Evolutionary conservation across 306 rosid genomes (phyloP).

Genomic region (Malus sieversii): DNA sequence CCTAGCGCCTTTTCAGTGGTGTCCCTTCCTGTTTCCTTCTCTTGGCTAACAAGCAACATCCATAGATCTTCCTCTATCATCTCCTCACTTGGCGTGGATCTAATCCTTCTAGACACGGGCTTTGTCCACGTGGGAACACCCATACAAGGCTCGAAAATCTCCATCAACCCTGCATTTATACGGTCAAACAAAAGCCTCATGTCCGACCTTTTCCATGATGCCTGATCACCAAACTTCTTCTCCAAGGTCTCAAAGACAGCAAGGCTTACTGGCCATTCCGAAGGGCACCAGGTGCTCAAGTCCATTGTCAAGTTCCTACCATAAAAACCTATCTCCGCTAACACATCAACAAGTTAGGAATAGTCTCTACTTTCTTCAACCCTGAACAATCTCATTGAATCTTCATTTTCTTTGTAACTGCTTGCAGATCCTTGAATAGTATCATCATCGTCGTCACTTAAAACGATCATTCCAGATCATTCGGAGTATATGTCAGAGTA

Average conservation of each 20-base stretch:
- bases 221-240: constrained; percentile 71
- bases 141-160: constrained; percentile 45
- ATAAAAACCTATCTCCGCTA: constrained; percentile 45
- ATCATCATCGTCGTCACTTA: constrained; percentile 84
- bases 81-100: constrained; percentile 22
- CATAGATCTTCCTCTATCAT: constrained; percentile 69
- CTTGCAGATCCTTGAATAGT: constrained; percentile 28
- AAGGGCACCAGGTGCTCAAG: constrained; percentile 36
- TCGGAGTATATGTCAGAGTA: constrained; percentile 46
- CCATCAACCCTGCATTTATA: constrained; percentile 46
- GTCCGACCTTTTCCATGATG: constrained; percentile 65
- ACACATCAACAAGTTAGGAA: constrained; percentile 69
- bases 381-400: constrained; percentile 25
- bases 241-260: constrained; percentile 56
- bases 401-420: constrained; percentile 25
- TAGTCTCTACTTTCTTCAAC: constrained; percentile 62
- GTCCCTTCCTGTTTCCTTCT: constrained; percentile 41
- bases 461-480: constrained; percentile 43
- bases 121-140: constrained; percentile 46
- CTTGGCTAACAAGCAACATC: constrained; percentile 49
- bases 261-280: constrained; percentile 56
- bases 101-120: constrained; percentile 49
- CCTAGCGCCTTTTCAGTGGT: constrained; percentile 28
- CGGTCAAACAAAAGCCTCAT: constrained; percentile 75
- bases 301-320: constrained; percentile 29